These are phyloP conservation scores for Chimonanthus salicifolius DNA, from an alignment of 164 flowering plant species.

Conservation along the genomic window DNA sequence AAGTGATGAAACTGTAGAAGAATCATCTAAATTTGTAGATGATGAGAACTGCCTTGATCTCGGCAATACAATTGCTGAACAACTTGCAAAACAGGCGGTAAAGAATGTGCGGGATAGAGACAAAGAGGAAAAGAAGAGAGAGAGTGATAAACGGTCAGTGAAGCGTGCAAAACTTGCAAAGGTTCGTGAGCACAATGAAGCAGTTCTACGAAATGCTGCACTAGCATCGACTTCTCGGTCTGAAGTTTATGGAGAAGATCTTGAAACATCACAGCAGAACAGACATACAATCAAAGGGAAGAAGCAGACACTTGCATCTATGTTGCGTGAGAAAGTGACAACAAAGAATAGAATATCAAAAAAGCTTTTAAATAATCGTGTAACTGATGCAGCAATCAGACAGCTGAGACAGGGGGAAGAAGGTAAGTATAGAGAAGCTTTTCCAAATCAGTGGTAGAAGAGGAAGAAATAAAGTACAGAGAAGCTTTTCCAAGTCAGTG, in stretches of 20 bases:
- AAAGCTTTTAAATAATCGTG: constrained; percentile 48
- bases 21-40: background rate
- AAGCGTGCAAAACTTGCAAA: constrained; percentile 78
- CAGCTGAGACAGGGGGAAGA: constrained; percentile 52
- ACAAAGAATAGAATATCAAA: constrained; percentile 57
- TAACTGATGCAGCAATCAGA: constrained; percentile 42
- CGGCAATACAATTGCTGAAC: constrained; percentile 26
- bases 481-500: constrained; percentile 88
- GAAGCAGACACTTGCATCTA: constrained; percentile 62
- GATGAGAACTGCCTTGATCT: constrained; percentile 18
- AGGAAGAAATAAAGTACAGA: constrained; percentile 13
- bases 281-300: constrained; percentile 23
- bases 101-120: constrained; percentile 70
- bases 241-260: constrained; percentile 38
- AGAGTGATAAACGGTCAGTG: constrained; percentile 34
- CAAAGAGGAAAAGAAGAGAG: constrained; percentile 42
- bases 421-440: constrained; percentile 66
- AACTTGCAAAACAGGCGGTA: constrained; percentile 70
- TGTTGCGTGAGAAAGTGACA: constrained; percentile 75
- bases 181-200: constrained; percentile 78
- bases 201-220: constrained; percentile 70
- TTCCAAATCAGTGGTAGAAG: constrained; percentile 76
- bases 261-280: constrained; percentile 16
- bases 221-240: constrained; percentile 78
- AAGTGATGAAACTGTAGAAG: constrained; percentile 15